Conservation (phyloP, 2,329 filamentous ascomycete species). For the Didymosphaeria variabile region DNA sequence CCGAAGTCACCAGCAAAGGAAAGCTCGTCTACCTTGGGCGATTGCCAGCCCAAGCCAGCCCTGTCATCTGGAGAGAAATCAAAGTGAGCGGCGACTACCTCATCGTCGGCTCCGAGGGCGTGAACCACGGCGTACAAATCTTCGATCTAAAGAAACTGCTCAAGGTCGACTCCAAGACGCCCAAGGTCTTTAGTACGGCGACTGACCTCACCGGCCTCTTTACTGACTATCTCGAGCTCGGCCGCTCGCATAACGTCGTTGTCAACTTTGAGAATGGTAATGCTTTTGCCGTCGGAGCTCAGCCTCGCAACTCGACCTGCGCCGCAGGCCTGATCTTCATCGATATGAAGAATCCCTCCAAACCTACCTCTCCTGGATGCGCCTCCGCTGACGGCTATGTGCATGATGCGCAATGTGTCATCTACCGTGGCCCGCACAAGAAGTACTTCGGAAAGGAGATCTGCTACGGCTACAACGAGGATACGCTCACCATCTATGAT, state of each 20-base stretch:
- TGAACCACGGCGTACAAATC: constrained; percentile 65
- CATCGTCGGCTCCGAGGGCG: constrained; percentile 51
- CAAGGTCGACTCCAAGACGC: constrained; percentile 42
- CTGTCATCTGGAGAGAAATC: constrained; percentile 64
- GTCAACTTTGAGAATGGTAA: constrained; percentile 47
- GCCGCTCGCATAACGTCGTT: constrained; percentile 49
- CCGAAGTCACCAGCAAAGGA: constrained; percentile 59
- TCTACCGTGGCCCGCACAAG: constrained; percentile 62
- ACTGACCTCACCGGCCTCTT: constrained; percentile 43
- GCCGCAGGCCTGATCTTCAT: constrained; percentile 66
- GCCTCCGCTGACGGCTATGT: constrained; percentile 66
- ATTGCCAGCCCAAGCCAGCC: constrained; percentile 56
- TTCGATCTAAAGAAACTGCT: constrained; percentile 64
- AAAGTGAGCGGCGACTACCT: constrained; percentile 52
- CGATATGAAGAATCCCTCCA: constrained; percentile 61
- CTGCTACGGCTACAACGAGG: constrained; percentile 67
- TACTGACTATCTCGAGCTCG: constrained; percentile 27
- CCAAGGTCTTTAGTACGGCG: constrained; percentile 39
- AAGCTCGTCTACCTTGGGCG: constrained; percentile 64
- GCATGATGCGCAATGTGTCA: constrained; percentile 68
- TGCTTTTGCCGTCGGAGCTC: constrained; percentile 45
- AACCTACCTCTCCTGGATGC: constrained; percentile 61
- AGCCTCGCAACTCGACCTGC: constrained; percentile 52
- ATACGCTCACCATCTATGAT: constrained; percentile 62
- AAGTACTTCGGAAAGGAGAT: constrained; percentile 62